Conservation (phyloP, 2,329 filamentous ascomycete species). For the Coniella vitis region DNA sequence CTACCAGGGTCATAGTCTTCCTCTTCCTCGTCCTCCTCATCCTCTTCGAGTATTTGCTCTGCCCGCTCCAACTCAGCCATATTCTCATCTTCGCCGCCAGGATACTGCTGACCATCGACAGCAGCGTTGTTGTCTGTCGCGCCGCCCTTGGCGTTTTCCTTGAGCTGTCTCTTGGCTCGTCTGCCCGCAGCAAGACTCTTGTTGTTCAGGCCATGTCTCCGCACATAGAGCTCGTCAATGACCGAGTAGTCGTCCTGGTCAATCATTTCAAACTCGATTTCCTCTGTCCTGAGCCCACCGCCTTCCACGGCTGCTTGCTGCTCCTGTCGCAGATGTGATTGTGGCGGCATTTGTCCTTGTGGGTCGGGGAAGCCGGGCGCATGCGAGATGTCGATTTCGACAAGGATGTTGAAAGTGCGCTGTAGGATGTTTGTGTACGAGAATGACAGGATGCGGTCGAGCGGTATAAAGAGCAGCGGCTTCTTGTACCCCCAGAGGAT, state of each 20-base stretch:
- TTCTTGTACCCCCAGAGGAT: conserved; percentile 68
- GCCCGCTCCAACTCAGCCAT: conserved; percentile 44
- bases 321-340: too few species aligned
- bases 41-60: conserved; percentile 49
- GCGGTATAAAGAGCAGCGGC: conserved; percentile 56
- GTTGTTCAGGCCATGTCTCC: conserved; percentile 55
- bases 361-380: conserved; percentile 15
- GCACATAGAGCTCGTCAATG: conserved; percentile 57
- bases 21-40: conserved; percentile 58
- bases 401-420: conserved; percentile 60
- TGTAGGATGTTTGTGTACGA: conserved; percentile 63
- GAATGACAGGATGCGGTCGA: conserved; percentile 53
- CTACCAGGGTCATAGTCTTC: conserved; percentile 61
- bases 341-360: background rate
- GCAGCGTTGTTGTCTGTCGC: conserved; percentile 21
- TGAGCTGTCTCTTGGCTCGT: conserved; percentile 56
- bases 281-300: conserved; percentile 40
- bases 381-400: conserved; percentile 46
- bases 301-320: background rate
- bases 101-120: conserved; percentile 30
- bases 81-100: conserved; percentile 31
- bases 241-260: conserved; percentile 61
- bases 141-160: conserved; percentile 49
- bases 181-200: conserved; percentile 62
- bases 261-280: conserved; percentile 62